phyloP scores from a whole-genome alignment of 495 filamentous ascomycete species.

The Hyaloscypha variabilis region DNA sequence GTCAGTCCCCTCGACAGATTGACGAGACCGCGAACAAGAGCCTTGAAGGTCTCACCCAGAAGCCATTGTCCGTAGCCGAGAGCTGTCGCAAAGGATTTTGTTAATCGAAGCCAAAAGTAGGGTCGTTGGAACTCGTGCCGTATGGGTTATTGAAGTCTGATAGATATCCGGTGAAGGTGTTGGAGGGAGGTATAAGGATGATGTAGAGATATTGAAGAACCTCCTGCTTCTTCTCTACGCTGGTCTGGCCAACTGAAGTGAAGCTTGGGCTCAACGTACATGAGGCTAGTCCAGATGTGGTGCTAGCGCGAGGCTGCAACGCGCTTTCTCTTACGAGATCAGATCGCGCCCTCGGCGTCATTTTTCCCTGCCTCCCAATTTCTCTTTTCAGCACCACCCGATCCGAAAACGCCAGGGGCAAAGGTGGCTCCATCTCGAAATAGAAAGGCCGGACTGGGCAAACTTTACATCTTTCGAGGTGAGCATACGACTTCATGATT shows the following conservation, averaged over 20 bases:
- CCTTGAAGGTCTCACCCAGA: not conserved
- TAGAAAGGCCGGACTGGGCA: constrained; percentile 7
- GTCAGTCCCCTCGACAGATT: not conserved
- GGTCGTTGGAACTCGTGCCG: not conserved
- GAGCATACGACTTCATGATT: constrained; percentile 24
- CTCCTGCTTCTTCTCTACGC: too few species aligned
- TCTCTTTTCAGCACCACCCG: constrained; percentile 20
- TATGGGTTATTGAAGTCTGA: not conserved
- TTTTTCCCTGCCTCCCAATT: constrained; percentile 21
- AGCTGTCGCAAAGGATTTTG: not conserved
- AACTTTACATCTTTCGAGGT: constrained; percentile 26
- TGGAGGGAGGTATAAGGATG: not conserved
- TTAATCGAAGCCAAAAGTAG: not conserved
- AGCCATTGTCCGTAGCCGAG: not conserved
- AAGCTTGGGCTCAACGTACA: not conserved
- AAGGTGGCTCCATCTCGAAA: not conserved
- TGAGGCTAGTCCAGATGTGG: not conserved
- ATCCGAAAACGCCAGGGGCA: constrained; percentile 6
- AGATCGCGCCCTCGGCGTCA: constrained; percentile 4
- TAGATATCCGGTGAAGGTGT: not conserved
- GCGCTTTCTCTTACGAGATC: constrained; percentile 1
- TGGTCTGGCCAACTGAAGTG: too few species aligned
- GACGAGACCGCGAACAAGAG: not conserved
- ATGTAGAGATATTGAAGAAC: not conserved
- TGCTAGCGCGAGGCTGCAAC: not conserved